Evolutionary conservation across 345 rosid genomes (phyloP), one percentile per base, ranked within the genome.

Genomic region (Hirschfeldia incana): DNA sequence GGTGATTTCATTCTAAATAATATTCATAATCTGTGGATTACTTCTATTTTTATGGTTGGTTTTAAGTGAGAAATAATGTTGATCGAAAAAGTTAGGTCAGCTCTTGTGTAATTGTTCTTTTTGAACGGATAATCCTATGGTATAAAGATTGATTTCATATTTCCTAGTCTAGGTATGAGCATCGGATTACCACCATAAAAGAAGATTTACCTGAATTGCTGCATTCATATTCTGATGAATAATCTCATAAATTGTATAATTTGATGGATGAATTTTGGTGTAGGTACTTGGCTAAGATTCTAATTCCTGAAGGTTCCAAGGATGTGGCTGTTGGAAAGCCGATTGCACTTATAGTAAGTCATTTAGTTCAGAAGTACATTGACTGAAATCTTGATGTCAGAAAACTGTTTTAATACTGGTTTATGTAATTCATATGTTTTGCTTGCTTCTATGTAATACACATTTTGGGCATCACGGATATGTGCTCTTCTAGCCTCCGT

Each of bases 321-420:
- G 85, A 78, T 82, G 85, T 82, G 39, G 82, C 85, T 9, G 85
- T 82, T 17, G 85, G 85, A 78, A 75, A 82, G 81, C 85, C 85
- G 1, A 82, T 82, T 70, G 82, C 82, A n/a, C 61, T 82, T 57
- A 69, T 78, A 57, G 85, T 78, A 78, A 82, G 85, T 82, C 53
- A 63, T 37, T 67, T 61, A 27, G 65, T 26, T 81, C 69, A 59
- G 42, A 42, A 70, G 63, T 64, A 49, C 61, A 37, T 64, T 53
- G 66, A 55, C 66, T 57, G 15, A 59, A 68, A 36, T 74, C 44
- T 79, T 68, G 59, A 62, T 68, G 49, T 70, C 44, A 37, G 60
- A 62, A 27, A 63, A 51, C 3, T 42, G 53, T 65, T 17, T 12
- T 66, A 46, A 8, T 36, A 66, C 53, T 58, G 37, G 29, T 66